Evolutionary conservation across 2,329 filamentous ascomycete genomes (phyloP).

Genomic region (Aschersonia sp.): DNA sequence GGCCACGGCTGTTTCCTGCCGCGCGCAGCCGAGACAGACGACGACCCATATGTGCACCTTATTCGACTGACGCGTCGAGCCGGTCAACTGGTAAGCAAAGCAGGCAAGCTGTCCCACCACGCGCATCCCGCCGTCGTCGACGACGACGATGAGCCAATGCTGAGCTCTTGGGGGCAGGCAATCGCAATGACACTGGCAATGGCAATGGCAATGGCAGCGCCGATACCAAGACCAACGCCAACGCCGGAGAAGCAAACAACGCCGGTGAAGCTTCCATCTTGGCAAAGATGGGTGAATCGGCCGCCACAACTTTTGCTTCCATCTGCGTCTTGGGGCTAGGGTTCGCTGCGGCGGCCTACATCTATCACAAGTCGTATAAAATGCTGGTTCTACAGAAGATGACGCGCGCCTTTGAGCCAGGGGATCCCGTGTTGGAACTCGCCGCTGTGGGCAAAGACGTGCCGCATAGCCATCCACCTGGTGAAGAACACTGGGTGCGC

Average conservation of each 20-base stretch:
- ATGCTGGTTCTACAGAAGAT: slow-evolving; percentile 84
- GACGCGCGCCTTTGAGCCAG: slow-evolving; percentile 77
- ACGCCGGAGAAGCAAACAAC: neutral
- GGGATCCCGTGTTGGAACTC: slow-evolving; percentile 76
- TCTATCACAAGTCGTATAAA: slow-evolving; percentile 79
- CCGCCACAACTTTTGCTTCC: slow-evolving; percentile 61
- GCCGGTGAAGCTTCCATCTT: slow-evolving; percentile 21
- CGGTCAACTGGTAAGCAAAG: too few species aligned
- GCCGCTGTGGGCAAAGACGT: slow-evolving; percentile 50
- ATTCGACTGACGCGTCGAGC: too few species aligned
- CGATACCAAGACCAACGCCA: neutral
- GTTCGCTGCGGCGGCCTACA: slow-evolving; percentile 54
- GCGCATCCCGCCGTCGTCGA: too few species aligned
- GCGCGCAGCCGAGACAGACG: neutral
- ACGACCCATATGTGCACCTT: too few species aligned
- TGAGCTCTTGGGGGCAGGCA: too few species aligned
- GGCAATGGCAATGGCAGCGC: too few species aligned
- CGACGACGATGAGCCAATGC: too few species aligned
- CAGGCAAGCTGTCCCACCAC: too few species aligned
- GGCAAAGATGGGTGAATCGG: slow-evolving; percentile 57
- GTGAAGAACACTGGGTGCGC: slow-evolving; percentile 51
- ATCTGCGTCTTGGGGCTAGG: slow-evolving; percentile 55
- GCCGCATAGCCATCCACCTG: slow-evolving; percentile 25
- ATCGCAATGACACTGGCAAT: too few species aligned
- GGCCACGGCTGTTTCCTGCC: neutral